Base-by-base conservation (phyloP, 2,329 filamentous ascomycete genomes). In the Cordyceps farinosa region DNA sequence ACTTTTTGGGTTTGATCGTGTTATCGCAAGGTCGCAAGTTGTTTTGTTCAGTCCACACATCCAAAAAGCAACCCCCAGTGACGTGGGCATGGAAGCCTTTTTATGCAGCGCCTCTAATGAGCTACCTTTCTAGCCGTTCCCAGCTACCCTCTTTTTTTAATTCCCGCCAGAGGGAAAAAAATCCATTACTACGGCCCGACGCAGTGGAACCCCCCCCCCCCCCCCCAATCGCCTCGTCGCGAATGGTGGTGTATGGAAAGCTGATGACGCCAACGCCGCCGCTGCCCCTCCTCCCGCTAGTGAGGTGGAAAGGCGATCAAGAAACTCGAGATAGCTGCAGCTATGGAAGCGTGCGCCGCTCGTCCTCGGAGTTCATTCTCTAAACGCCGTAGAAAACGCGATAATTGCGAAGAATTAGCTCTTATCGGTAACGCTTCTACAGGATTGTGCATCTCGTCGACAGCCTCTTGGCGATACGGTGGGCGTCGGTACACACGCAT, bases 1-100 rank as follows among this genome's bases (percentile, higher is more conserved):
- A 65, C 69, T 58, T 36, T 58, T 36, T 53, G 22, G 30, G 7
- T n/a, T 48, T 55, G 15, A 5, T 38, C 2, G 7, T 48, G 42
- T 42, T 34, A 53, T 58, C 51, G 61, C 29, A 13, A 40, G 29
- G 44, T 34, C 30, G 30, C 10, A 55, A 34, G 22, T 44, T 22
- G 22, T 22, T 22, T 57, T 56, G 13, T 15, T 38, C 30, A 47
- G 42, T 45, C 30, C 32, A 17, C 27, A 27, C 15, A 29, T 7
- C 29, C 45, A 47, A 55, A n/a, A 17, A 36, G 27, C 17, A 38
- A 36, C 38, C n/a, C 29, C 27, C 58, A 29, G 42, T 47, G 50
- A 61, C 40, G 59, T 61, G 44, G 59, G 34, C 34, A 36, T 10
- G 56, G 55, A 40, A 17, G 32, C 44, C 34, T 59, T 57, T 22